Evolutionary conservation across 768 basidiomycete species (phyloP), one percentile per base, ranked within the genome.

Genomic region (Daedalea quercina): DNA sequence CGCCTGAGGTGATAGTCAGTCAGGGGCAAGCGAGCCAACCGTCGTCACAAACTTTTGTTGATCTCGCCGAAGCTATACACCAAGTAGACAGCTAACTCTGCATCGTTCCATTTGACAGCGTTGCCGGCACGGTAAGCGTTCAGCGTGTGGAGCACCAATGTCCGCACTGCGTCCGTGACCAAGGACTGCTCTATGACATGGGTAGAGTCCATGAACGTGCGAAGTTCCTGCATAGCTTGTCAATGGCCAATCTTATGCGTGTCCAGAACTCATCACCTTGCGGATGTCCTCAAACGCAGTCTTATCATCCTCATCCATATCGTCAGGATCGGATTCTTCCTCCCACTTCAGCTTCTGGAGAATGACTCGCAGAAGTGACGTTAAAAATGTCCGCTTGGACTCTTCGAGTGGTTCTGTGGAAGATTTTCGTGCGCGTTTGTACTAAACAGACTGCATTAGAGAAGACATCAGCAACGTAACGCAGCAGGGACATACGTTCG

Each of bases 51-150:
- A 93, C 94, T 81, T 75, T 92, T 95, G 67, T 82, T 84, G 59
- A 95, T 82, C 66, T 96, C 94, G 41, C 95, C 95, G 61, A 90
- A 98, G 31, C 95, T 88, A 64, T 84, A 97, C 9, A 97, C 84
- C 23, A 98, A 76, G 67, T 93, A 93, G n/a, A 95, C 73, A 0
- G 90, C 93, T 19, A 98, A 77, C 67, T 99, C 96, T 2, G 89
- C 91, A 57, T 94, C 87, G 60, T 92, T 84, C 96, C 96, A 98
- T 54, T 87, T 79, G 33, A 96, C 68, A 17, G 75, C 65, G 0
- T 78, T 67, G 0, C 87, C 82, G 54, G 72, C 84, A 47, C 77
- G 75, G 60, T 85, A 88, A 1, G 82, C 76, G 4, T 85, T 79
- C 28, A 96, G 76, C 0, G 90, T 94, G 54, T 78, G 79, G 55